Percentiles rank a stretch among this genome's conserved stretches.
Conservation (phyloP, 768 basidiomycete species). For the Leucogyrophana mollusca region DNA sequence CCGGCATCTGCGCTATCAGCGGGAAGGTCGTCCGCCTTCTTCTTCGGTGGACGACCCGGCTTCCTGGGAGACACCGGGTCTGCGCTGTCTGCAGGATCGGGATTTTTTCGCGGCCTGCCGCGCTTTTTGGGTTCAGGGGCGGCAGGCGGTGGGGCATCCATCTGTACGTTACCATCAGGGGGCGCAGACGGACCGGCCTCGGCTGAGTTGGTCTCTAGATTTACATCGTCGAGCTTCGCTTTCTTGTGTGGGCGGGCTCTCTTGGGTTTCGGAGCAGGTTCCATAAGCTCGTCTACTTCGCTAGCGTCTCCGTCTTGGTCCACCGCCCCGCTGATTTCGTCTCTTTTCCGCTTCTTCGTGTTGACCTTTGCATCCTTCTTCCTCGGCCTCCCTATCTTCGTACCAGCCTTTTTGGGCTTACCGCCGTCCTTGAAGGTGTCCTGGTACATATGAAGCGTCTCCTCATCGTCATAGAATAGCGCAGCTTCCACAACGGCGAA, state of each 20-base stretch:
- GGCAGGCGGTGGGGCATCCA: constrained; percentile 1
- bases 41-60: constrained; percentile 37
- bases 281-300: constrained; percentile 15
- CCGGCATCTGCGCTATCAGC: background rate
- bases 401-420: constrained; percentile 23
- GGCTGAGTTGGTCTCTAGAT: constrained; percentile 2
- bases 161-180: background rate
- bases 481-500: constrained; percentile 45
- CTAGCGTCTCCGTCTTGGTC: constrained; percentile 10
- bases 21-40: constrained; percentile 13
- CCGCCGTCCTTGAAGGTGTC: constrained; percentile 44
- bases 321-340: no score
- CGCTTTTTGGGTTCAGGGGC: constrained; percentile 31
- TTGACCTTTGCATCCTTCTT: background rate
- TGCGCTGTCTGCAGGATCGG: constrained; percentile 3
- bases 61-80: constrained; percentile 25
- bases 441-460: constrained; percentile 43
- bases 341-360: constrained; percentile 11
- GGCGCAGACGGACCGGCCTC: background rate
- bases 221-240: constrained; percentile 11
- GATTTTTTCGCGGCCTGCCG: constrained; percentile 32
- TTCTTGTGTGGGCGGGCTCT: constrained; percentile 56
- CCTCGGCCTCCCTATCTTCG: constrained; percentile 23
- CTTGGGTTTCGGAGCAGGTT: constrained; percentile 35
- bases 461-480: constrained; percentile 54